Base-by-base conservation (phyloP, 1,284 basidiomycete species). In the Ustilago crameri region DNA sequence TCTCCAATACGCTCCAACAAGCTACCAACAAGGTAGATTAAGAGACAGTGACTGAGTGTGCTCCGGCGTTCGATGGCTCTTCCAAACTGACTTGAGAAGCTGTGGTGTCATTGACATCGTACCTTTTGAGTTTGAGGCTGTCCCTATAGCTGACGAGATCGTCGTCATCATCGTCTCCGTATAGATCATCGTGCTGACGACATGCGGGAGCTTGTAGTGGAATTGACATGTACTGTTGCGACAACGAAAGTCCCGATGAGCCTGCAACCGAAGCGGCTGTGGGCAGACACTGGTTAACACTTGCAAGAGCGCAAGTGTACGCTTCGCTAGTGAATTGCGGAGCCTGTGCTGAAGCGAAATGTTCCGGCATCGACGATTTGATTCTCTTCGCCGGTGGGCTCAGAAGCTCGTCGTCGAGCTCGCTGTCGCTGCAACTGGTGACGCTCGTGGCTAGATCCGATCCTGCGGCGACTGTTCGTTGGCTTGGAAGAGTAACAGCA, bases 111-210 rank as follows among this genome's bases (percentile, higher is more conserved):
- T 30, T 30, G 30, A 12, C 30, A 7, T 30, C 30, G 30, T 30
- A 7, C 12, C 30, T 12, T 30, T 30, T 30, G 5, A 5, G 30
- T 30, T 30, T 30, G 30, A 30, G 30, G 5, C 12, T 12, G 5
- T 5, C 30, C 30, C 30, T 30, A 37, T 37, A 65, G 46, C 32
- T 49, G 51, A 65, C 35, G 7, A 65, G 55, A 15, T 65, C 62
- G 12, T 65, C 62, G 41, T 58, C 55, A 20, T 65, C 62, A 10
- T 54, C 62, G 43, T 65, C 62, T 17, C 51, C 56, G 32, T 64
- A 64, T 10, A 64, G 46, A 23, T 64, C 54, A 32, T 58, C 53
- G 44, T 48, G 49, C 2, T 42, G 32, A 32, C 53, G 53, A 7
- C n/a, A 22, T 9, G 50, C 30, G 15, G 50, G 15, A 9, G 26